Evolutionary conservation across 805 yeast genomes (phyloP).

Genomic region (Pichia scutulata): DNA sequence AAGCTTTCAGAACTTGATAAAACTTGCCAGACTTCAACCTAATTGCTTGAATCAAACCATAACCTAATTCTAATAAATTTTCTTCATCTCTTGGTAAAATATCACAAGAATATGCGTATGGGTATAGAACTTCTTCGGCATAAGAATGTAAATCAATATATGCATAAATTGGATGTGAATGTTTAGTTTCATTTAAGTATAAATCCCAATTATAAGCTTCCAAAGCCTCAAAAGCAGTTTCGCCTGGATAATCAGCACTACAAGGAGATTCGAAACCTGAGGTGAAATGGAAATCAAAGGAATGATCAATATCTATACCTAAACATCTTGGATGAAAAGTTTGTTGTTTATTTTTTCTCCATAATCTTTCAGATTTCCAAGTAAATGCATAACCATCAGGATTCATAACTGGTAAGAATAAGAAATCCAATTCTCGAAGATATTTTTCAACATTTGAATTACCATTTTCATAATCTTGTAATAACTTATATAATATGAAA

Average conservation of each 20-base stretch:
- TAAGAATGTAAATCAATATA: conserved; percentile 80
- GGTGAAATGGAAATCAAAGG: conserved; percentile 70
- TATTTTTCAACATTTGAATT: conserved; percentile 35
- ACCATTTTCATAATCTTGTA: conserved; percentile 37
- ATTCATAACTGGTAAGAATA: conserved; percentile 76
- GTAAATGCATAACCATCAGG: conserved; percentile 88
- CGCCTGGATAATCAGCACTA: conserved; percentile 79
- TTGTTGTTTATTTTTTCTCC: conserved; percentile 85
- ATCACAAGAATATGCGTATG: conserved; percentile 74
- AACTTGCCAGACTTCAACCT: conserved; percentile 54
- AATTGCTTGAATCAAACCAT: conserved; percentile 70
- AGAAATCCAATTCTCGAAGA: conserved; percentile 56
- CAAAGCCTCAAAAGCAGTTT: conserved; percentile 55
- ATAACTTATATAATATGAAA: conserved; percentile 42
- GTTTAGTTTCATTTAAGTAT: conserved; percentile 41
- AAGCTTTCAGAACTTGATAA: conserved; percentile 69
- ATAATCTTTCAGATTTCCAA: conserved; percentile 72
- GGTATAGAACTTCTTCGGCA: conserved; percentile 74
- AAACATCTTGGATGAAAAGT: conserved; percentile 58
- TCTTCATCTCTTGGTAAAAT: conserved; percentile 72
- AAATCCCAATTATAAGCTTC: conserved; percentile 46
- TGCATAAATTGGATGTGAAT: conserved; percentile 58
- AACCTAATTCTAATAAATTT: conserved; percentile 71
- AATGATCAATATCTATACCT: conserved; percentile 84
- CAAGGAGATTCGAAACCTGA: conserved; percentile 60